Evolutionary conservation across 331 rosid species (phyloP).

Genomic region (Ulmus americana): DNA sequence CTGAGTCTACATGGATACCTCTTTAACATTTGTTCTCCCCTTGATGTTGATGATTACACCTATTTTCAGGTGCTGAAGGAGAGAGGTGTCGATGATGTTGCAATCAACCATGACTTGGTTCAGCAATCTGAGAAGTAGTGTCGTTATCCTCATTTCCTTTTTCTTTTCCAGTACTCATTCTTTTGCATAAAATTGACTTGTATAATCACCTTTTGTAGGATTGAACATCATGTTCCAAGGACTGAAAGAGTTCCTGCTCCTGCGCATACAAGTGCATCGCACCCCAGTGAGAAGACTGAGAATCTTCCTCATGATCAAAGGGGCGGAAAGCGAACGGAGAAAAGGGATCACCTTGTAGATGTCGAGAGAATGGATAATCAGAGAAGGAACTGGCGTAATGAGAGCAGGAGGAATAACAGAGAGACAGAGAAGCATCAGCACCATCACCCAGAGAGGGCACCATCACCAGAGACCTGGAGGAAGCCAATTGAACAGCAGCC

Average conservation of each 20-base stretch:
- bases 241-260: slow-evolving; percentile 51
- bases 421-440: slow-evolving; percentile 54
- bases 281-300: slow-evolving; percentile 34
- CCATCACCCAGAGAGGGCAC: slow-evolving; percentile 51
- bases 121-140: slow-evolving; percentile 65
- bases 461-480: slow-evolving; percentile 96
- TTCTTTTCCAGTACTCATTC: neutral
- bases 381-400: slow-evolving; percentile 69
- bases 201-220: slow-evolving; percentile 36
- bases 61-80: slow-evolving; percentile 80
- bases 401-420: slow-evolving; percentile 41
- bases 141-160: neutral
- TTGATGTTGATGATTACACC: slow-evolving; percentile 19
- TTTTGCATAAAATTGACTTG: slow-evolving; percentile 4
- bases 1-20: neutral
- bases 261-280: slow-evolving; percentile 37
- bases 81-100: slow-evolving; percentile 72
- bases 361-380: slow-evolving; percentile 51
- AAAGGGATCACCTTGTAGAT: slow-evolving; percentile 60
- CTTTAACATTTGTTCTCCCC: neutral
- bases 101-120: slow-evolving; percentile 39
- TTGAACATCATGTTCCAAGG: slow-evolving; percentile 46
- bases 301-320: slow-evolving; percentile 1
- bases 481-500: slow-evolving; percentile 64
- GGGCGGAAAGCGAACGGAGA: slow-evolving; percentile 47